Evolutionary conservation across 1,284 basidiomycete genomes (phyloP), one percentile per base, ranked within the genome.

Genomic region (Mycena citricolor): DNA sequence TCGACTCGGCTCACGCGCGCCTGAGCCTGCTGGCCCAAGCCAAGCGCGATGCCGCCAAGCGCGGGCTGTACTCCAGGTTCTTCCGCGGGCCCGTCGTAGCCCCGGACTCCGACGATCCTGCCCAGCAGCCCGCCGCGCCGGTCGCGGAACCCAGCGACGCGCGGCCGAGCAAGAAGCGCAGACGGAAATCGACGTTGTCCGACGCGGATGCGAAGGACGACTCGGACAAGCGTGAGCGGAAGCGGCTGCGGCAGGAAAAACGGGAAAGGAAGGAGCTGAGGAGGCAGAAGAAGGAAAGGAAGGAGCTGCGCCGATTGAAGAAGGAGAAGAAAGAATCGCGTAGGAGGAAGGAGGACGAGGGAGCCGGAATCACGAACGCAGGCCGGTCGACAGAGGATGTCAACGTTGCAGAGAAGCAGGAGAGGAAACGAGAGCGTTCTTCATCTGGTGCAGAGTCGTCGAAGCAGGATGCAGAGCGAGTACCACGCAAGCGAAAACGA

Each of bases 11-110:
- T 35, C n/a, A n/a, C n/a, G 49, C 60, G 30, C 60, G 69, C 21
- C 71, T 77, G 17, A 81, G 71, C 49, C 67, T 91, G 10, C 64
- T 90, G 41, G 74, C 81, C 0, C 63, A 71, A 2, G 84, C 86
- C 5, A 90, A 91, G 62, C 74, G 83, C 41, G 88, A 92, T 56
- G 79, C 86, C 12, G 92, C 91, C 0, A 77, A 76, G 45, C 70
- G 78, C 21, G 74, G 73, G 23, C 71, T 95, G 2, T 95, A 95
- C 61, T 76, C 88, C 2, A 73, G 75, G 41, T 95, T 95, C 63
- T 85, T 87, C 57, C 77, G 85, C 17, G 91, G 91, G 0, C 75
- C 86, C 25, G 65, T 84, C 28, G 61, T 85, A 37, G 71, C 74
- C 5, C 72, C 76, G 8, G 73, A 79, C 44, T 14, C 6, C 20